These are phyloP conservation scores for Volvariella surrecta DNA, from an alignment of 1,284 basidiomycete species.

Conservation along the genomic window DNA sequence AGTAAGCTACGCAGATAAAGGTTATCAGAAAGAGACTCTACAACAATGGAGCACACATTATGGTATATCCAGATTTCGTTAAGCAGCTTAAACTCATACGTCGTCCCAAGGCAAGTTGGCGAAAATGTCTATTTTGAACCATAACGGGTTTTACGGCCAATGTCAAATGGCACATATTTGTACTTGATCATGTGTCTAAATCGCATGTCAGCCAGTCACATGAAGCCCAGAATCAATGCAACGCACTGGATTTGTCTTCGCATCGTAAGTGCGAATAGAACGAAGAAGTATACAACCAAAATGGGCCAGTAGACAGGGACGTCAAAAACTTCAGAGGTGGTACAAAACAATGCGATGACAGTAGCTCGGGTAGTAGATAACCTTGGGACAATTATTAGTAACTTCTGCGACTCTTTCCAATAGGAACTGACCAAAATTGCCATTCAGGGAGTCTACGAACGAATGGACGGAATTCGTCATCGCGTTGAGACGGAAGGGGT, in stretches of 20 bases:
- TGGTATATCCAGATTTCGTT: not conserved
- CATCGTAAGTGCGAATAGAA: conserved; percentile 87
- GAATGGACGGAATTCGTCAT: conserved; percentile 95
- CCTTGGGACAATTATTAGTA: conserved; percentile 29
- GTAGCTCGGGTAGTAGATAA: conserved; percentile 89
- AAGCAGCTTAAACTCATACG: not conserved
- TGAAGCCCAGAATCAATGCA: conserved; percentile 1
- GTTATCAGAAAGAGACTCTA: not conserved
- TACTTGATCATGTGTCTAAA: conserved; percentile 97
- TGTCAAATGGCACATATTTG: conserved; percentile 89
- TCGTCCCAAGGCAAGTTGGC: no score
- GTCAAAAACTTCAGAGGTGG: conserved; percentile 78
- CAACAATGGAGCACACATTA: conserved; percentile 1
- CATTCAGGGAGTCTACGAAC: conserved; percentile 93
- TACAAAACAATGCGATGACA: conserved; percentile 71
- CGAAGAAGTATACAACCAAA: conserved; percentile 87
- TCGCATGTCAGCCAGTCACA: not conserved
- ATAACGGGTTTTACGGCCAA: conserved; percentile 81
- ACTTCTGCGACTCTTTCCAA: not conserved
- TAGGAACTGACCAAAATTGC: conserved; percentile 80
- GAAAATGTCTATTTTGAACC: conserved; percentile 23
- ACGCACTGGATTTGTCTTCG: conserved; percentile 88
- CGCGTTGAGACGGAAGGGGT: conserved; percentile 55
- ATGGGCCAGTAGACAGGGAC: conserved; percentile 99
- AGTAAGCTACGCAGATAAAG: no score